Evolutionary conservation across 1,139 yeast genomes (phyloP), one percentile per base, ranked within the genome.

Genomic region (Taphrina wiesneri): DNA sequence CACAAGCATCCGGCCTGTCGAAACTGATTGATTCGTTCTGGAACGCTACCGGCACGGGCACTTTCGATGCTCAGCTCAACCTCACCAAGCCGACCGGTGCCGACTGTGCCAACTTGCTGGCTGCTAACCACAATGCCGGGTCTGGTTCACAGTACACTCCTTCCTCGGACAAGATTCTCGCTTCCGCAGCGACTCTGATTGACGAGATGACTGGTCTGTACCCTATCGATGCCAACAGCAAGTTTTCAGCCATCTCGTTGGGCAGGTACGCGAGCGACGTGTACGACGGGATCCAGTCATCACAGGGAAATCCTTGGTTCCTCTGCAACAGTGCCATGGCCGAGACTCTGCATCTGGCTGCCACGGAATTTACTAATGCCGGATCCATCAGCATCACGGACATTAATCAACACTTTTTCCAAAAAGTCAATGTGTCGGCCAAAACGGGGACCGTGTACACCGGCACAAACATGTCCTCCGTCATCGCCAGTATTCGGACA

Each of bases 181-280:
- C 75, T 1, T 69, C 72, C 6, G 67, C 73, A 25, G 61, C 64
- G 21, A 81, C 82, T 3, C 75, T 90, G 74, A 81, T 86, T 2
- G 77, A 81, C 52, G 88, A 86, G 69, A 90, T 90, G 96, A 82
- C 83, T 69, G 74, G 78, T 46, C 78, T 93, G 66, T 91, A 88
- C 74, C 95, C 96, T 0, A 82, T 92, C 49, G 92, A 92, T 75
- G 83, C 80, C 66, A 75, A 76, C n/a, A 67, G 63, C 34, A 47
- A 47, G 26, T 96, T 95, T 0, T 85, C 87, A 51, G 96, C 89
- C 0, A 77, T 92, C 60, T 36, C 56, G 30, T n/a, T 60, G 11
- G 99, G 99, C 1, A 80, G 99, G 73, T 93, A 93, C 73, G 97
- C 97, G 0, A 98, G 92, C 73, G 99, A 93, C 76, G 77, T 88